Percentiles rank a stretch among this genome's conserved stretches.
phyloP scores from a whole-genome alignment of 345 rosid species.

The Triadica sebifera region DNA sequence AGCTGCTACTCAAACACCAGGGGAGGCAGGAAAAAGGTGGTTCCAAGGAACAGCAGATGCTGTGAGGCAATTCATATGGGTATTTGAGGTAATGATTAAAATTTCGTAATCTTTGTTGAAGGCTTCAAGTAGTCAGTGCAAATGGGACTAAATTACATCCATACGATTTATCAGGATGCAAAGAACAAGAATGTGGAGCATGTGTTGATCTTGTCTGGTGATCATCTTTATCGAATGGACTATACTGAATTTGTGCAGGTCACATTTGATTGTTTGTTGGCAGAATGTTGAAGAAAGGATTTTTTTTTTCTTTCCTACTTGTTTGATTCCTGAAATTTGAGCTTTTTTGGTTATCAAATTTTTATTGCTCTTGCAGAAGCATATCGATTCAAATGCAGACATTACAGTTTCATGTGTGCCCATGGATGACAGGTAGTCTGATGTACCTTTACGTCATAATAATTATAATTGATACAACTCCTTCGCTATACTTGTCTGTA shows the following conservation, averaged over 20 bases:
- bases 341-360: constrained; percentile 1
- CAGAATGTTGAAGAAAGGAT: not conserved
- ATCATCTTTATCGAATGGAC: constrained; percentile 82
- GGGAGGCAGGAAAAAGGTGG: constrained; percentile 80
- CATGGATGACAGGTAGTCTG: constrained; percentile 64
- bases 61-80: constrained; percentile 84
- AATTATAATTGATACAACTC: not conserved
- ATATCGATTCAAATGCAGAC: constrained; percentile 71
- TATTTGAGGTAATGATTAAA: constrained; percentile 51
- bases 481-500: no score
- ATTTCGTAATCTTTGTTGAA: not conserved
- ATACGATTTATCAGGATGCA: constrained; percentile 49
- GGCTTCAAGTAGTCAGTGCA: not conserved
- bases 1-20: constrained; percentile 85
- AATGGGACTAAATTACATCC: constrained; percentile 16
- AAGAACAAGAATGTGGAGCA: constrained; percentile 75
- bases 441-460: constrained; percentile 3
- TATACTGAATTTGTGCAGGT: constrained; percentile 82
- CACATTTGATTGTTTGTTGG: not conserved
- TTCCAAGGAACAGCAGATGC: constrained; percentile 94
- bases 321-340: not conserved
- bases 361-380: constrained; percentile 54
- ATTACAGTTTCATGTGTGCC: constrained; percentile 81
- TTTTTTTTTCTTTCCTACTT: not conserved
- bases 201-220: constrained; percentile 76